Base-by-base conservation (phyloP, 2,329 filamentous ascomycete genomes). In the Alternaria longipes region DNA sequence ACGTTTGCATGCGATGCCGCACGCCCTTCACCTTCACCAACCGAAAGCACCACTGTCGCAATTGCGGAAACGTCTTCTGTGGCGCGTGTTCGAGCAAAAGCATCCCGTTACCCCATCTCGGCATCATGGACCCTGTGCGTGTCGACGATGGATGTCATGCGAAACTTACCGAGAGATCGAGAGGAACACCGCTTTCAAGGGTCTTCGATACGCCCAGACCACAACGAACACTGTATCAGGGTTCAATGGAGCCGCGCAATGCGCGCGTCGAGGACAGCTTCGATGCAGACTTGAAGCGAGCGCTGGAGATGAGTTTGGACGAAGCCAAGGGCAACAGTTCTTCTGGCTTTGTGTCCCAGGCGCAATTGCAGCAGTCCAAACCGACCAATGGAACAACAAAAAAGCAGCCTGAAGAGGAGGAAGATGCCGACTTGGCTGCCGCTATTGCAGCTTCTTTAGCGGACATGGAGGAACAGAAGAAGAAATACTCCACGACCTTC, bases 381-480 rank as follows among this genome's bases (percentile, higher is more conserved):
- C 66, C 72, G 6, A 71, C 75, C 11, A 82, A 81, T 32, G 79
- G 77, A 14, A 67, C 71, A 14, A 57, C 73, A 1, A 74, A 74
- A 64, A 74, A 74, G 63, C 72, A 70, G 65, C 66, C 78, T 9
- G 87, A 87, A 3, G 93, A 97, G 54, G 93, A 97, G 58, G 94
- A 97, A 56, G 95, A 99, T 74, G 90, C 92, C 0, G 94, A 98
- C 72, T 82, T 99, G 28, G 96, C 95, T 76, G 93, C 94, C 26
- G 95, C 95, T 4, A 98, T 99, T 75, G 94, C 94, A 36, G 94
- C 96, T 18, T 98, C 95, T 5, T 78, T 99, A 60, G 91, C 92
- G 24, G 95, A 99, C 74, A 97, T 98, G 93, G 95, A 99, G 79
- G 92, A 97, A 78, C 94, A 99, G 78, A 98, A 99, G 84, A 91